phyloP scores from a whole-genome alignment of 768 basidiomycete genomes.

The Auriscalpium microsporum region DNA sequence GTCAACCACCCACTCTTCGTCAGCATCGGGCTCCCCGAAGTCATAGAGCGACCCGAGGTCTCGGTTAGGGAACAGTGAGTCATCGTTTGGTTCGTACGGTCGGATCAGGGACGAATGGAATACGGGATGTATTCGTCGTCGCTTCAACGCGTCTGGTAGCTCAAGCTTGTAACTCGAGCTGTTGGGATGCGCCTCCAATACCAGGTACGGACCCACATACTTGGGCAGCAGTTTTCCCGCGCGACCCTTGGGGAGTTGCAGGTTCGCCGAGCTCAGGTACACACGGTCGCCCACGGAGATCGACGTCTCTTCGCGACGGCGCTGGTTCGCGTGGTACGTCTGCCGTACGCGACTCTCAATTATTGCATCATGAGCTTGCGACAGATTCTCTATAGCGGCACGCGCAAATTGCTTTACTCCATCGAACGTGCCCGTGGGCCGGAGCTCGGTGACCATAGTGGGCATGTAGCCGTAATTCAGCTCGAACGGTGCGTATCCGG shows the following conservation, averaged over 20 bases:
- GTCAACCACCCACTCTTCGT: neutral
- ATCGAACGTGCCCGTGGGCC: neutral
- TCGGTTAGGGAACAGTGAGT: neutral
- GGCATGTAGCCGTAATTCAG: neutral
- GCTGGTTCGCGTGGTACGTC: neutral
- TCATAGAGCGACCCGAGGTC: neutral
- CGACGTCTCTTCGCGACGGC: neutral
- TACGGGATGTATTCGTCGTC: neutral
- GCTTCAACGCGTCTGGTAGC: neutral
- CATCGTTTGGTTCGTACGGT: neutral
- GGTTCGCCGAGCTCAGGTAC: neutral
- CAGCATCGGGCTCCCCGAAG: neutral
- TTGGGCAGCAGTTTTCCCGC: neutral
- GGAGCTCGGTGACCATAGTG: neutral
- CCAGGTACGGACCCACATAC: neutral
- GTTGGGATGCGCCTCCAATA: neutral
- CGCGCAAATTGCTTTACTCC: neutral
- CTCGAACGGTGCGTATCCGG: neutral
- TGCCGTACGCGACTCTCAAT: neutral
- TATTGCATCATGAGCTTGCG: neutral
- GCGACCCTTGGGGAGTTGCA: neutral
- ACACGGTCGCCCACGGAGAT: neutral
- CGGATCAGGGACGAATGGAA: neutral
- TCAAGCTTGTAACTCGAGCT: neutral
- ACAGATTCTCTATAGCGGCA: neutral